These are phyloP conservation scores for Cyclanthera cordifolia DNA, from an alignment of 306 rosid species.

Conservation along the genomic window DNA sequence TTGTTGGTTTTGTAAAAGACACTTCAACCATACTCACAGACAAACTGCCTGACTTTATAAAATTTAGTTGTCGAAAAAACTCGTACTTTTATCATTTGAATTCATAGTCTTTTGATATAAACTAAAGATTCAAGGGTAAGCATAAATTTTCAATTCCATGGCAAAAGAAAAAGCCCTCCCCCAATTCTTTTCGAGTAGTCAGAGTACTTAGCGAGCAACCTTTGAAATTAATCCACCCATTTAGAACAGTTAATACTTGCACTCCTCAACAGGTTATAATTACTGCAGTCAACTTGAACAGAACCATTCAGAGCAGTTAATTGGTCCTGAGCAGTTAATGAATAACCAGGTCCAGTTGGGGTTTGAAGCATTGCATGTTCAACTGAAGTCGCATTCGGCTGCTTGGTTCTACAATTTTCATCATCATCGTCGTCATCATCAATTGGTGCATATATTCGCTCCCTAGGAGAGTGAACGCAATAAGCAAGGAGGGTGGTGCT, in stretches of 20 bases:
- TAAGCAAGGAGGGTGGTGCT: not conserved
- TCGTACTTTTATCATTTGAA: too few relatives aligned
- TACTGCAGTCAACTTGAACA: slow-evolving; percentile 21
- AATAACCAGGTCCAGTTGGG: slow-evolving; percentile 26
- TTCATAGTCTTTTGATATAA: too few relatives aligned
- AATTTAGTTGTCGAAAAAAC: too few relatives aligned
- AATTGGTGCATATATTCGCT: slow-evolving; percentile 28
- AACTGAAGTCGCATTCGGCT: slow-evolving; percentile 23
- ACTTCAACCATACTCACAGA: too few relatives aligned
- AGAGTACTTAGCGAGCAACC: slow-evolving; percentile 19
- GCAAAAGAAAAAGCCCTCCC: too few relatives aligned
- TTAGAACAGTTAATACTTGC: slow-evolving; percentile 32
- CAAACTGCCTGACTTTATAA: too few relatives aligned
- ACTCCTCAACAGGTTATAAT: slow-evolving; percentile 28
- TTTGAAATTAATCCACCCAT: slow-evolving; percentile 21
- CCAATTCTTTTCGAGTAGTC: not conserved
- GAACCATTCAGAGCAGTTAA: slow-evolving; percentile 21
- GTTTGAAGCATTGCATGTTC: slow-evolving; percentile 17
- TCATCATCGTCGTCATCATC: slow-evolving; percentile 27
- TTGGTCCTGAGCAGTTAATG: slow-evolving; percentile 24
- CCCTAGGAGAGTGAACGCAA: slow-evolving; percentile 17
- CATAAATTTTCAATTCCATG: not conserved
- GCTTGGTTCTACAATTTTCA: slow-evolving; percentile 16
- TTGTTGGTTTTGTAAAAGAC: too few relatives aligned
- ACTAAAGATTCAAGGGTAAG: not conserved